Evolutionary conservation across 2,329 filamentous ascomycete genomes (phyloP).

Genomic region (Aspergillus alliaceus): DNA sequence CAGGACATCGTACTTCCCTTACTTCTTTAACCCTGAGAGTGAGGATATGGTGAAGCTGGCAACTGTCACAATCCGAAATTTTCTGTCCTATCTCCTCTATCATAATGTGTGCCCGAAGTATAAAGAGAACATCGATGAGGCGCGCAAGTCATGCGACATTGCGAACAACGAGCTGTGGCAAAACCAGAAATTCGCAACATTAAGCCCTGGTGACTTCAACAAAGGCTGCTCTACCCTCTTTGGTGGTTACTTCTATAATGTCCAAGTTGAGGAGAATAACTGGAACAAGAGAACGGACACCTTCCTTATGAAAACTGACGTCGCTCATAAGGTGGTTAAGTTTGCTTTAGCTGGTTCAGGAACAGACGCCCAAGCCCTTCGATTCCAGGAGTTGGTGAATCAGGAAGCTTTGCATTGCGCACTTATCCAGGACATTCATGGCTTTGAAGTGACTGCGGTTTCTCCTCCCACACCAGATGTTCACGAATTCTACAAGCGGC

Average conservation of each 20-base stretch:
- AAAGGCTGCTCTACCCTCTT: conserved; percentile 70
- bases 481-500: conserved; percentile 49
- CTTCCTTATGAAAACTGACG: conserved; percentile 44
- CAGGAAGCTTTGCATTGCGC: conserved; percentile 41
- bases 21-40: conserved; percentile 57
- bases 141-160: conserved; percentile 64
- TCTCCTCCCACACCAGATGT: conserved; percentile 46
- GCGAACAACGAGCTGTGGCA: conserved; percentile 68
- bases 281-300: conserved; percentile 40
- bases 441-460: conserved; percentile 62
- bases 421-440: conserved; percentile 51
- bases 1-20: conserved; percentile 59
- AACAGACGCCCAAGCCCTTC: conserved; percentile 35
- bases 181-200: conserved; percentile 51
- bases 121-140: conserved; percentile 62
- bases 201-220: conserved; percentile 78
- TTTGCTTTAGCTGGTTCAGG: conserved; percentile 52
- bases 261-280: conserved; percentile 40
- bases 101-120: conserved; percentile 88
- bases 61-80: conserved; percentile 73
- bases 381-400: conserved; percentile 39
- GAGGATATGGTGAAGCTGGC: conserved; percentile 57
- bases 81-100: conserved; percentile 80
- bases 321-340: conserved; percentile 52
- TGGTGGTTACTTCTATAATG: conserved; percentile 52